These are phyloP conservation scores for Ampelocalamus luodianensis DNA, from an alignment of 176 grass and related monocot genomes.

Conservation along the genomic window DNA sequence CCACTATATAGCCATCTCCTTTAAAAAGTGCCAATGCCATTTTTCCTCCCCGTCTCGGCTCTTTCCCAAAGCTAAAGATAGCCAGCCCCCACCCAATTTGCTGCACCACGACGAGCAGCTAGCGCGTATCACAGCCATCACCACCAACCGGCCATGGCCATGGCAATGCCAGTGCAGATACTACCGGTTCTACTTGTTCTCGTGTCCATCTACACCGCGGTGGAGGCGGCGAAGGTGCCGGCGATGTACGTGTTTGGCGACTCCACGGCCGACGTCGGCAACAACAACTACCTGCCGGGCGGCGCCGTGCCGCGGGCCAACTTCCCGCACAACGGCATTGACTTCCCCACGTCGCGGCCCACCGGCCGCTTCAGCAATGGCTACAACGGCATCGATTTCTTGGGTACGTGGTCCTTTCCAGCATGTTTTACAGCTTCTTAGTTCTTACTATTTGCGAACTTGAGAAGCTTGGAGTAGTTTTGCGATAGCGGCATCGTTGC, in stretches of 20 bases:
- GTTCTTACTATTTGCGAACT: not conserved
- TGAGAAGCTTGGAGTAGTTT: not conserved
- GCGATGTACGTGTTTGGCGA: constrained; percentile 68
- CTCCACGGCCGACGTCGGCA: constrained; percentile 70
- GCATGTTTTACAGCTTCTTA: not conserved
- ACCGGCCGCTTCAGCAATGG: constrained; percentile 70
- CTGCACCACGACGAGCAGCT: constrained; percentile 1
- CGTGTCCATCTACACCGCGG: not conserved
- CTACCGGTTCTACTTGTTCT: not conserved
- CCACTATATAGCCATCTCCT: constrained; percentile 41
- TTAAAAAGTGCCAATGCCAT: constrained; percentile 35
- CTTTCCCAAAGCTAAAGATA: constrained; percentile 50
- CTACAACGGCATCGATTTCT: constrained; percentile 59
- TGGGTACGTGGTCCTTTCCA: constrained; percentile 40
- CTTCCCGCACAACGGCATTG: constrained; percentile 71
- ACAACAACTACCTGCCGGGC: constrained; percentile 62
- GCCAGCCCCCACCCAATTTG: not conserved
- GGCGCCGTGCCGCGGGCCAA: constrained; percentile 56
- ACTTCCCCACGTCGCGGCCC: constrained; percentile 56
- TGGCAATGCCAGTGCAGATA: not conserved
- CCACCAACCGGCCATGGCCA: constrained; percentile 16
- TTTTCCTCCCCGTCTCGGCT: constrained; percentile 7
- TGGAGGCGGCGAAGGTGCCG: constrained; percentile 26
- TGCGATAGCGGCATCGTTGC: not conserved
- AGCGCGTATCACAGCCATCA: not conserved